Conservation (phyloP, 495 filamentous ascomycete genomes). For the Tuber magnatum region DNA sequence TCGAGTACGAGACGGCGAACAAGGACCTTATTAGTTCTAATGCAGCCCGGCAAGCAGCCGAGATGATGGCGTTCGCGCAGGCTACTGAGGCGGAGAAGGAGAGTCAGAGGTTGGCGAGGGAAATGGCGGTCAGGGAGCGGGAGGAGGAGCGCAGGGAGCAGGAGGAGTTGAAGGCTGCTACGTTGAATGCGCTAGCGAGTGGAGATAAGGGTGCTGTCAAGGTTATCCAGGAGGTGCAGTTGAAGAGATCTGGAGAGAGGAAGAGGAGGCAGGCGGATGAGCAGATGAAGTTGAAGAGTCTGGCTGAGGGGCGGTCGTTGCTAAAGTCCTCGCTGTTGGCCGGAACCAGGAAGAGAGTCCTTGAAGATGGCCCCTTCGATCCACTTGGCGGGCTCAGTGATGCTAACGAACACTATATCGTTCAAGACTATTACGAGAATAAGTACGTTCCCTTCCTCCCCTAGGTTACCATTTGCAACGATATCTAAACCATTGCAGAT, state of each 20-base stretch:
- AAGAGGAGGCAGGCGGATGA: constrained; percentile 56
- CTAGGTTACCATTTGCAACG: not conserved
- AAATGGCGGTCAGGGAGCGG: constrained; percentile 48
- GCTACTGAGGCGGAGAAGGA: constrained; percentile 57
- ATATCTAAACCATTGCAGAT: constrained; percentile 43
- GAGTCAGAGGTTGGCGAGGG: constrained; percentile 46
- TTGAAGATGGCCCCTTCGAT: constrained; percentile 74
- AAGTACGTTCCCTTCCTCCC: constrained; percentile 19
- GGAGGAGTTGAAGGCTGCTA: constrained; percentile 49
- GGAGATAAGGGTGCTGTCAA: constrained; percentile 56
- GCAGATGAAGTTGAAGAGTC: constrained; percentile 47
- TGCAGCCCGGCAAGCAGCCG: constrained; percentile 49
- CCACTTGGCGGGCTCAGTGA: constrained; percentile 72
- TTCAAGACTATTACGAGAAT: constrained; percentile 58
- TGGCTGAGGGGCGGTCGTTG: constrained; percentile 46
- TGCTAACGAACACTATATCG: constrained; percentile 58
- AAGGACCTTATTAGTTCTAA: constrained; percentile 53
- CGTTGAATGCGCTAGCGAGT: constrained; percentile 50
- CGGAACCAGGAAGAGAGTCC: constrained; percentile 48
- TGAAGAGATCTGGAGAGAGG: constrained; percentile 50
- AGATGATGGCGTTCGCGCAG: constrained; percentile 51
- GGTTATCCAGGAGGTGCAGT: constrained; percentile 60
- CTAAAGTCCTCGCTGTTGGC: constrained; percentile 48
- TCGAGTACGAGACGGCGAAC: constrained; percentile 62
- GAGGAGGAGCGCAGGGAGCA: constrained; percentile 48